A percentile compares a stretch with the other conserved stretches of the same genome.
phyloP scores from a whole-genome alignment of 805 yeast species.

The Zygoascus tannicola region DNA sequence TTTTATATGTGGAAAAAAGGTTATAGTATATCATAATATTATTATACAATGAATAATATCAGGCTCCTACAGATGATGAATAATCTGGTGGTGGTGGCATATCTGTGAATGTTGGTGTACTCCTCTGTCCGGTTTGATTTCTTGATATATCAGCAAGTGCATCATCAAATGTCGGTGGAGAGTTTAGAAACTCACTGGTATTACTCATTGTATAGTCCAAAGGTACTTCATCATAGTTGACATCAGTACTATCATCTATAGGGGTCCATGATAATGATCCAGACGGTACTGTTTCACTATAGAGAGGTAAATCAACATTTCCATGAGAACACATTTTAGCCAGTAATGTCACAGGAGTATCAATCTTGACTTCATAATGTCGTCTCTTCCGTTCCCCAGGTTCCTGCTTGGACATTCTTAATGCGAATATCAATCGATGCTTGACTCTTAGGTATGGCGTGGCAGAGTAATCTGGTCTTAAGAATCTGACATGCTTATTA shows the following conservation, averaged over 20 bases:
- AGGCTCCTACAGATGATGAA: not conserved
- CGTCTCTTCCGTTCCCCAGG: constrained; percentile 52
- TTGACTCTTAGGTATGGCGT: constrained; percentile 71
- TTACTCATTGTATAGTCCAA: not conserved
- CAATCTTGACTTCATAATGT: constrained; percentile 90
- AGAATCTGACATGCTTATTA: constrained; percentile 5
- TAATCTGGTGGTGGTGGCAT: constrained; percentile 17
- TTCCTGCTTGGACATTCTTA: constrained; percentile 57
- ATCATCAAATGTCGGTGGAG: constrained; percentile 12
- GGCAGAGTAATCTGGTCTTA: constrained; percentile 73
- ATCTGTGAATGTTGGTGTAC: not conserved
- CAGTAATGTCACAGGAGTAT: constrained; percentile 82
- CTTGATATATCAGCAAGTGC: constrained; percentile 9
- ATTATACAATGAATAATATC: not conserved
- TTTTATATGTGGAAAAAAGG: constrained; percentile 20
- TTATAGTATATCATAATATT: constrained; percentile 8
- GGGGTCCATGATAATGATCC: not conserved
- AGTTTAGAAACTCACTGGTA: not conserved
- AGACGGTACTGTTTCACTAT: constrained; percentile 11
- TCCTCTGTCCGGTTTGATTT: not conserved
- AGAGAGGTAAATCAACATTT: constrained; percentile 25
- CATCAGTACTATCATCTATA: not conserved
- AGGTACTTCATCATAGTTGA: constrained; percentile 1
- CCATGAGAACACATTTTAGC: constrained; percentile 23
- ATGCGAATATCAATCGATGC: constrained; percentile 88